Conservation (phyloP, 768 basidiomycete species). For the Boletellus ananas region DNA sequence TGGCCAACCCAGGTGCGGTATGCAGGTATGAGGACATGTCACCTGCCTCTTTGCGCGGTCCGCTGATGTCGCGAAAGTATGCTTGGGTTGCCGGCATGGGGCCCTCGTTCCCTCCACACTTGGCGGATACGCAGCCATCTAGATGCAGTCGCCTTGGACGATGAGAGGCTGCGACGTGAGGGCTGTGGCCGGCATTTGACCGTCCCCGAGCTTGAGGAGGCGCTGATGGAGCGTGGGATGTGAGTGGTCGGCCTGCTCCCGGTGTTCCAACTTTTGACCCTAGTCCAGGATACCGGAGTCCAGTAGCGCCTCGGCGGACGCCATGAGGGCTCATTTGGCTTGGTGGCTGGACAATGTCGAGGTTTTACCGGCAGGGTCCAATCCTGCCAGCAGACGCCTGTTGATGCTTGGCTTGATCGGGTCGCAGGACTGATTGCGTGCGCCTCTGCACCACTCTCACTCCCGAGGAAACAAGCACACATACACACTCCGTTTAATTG, state of each 20-base stretch:
- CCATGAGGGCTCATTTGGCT: slow-evolving; percentile 47
- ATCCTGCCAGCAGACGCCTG: slow-evolving; percentile 47
- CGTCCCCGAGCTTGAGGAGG: slow-evolving; percentile 54
- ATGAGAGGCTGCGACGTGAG: slow-evolving; percentile 55
- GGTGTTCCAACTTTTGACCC: background rate
- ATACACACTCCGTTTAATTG: background rate
- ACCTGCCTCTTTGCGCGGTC: background rate
- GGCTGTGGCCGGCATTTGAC: slow-evolving; percentile 43
- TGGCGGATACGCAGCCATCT: slow-evolving; percentile 39
- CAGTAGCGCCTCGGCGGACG: slow-evolving; percentile 37
- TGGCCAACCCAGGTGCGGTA: slow-evolving; percentile 36
- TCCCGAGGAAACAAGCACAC: too few species aligned
- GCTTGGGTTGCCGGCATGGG: slow-evolving; percentile 38
- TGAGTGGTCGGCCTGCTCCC: slow-evolving; percentile 36
- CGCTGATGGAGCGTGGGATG: slow-evolving; percentile 76
- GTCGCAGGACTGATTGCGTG: slow-evolving; percentile 18
- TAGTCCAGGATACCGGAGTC: slow-evolving; percentile 36
- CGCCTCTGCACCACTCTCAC: background rate
- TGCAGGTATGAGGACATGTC: slow-evolving; percentile 49
- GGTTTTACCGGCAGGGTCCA: slow-evolving; percentile 31
- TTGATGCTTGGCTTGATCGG: slow-evolving; percentile 42
- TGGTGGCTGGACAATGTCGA: slow-evolving; percentile 63
- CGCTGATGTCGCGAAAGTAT: slow-evolving; percentile 34
- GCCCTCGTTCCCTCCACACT: slow-evolving; percentile 31
- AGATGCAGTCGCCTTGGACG: slow-evolving; percentile 50